Base-by-base conservation (phyloP, 192 early-diverging fungal genomes). In the Phycomyces blakesleeanus region DNA sequence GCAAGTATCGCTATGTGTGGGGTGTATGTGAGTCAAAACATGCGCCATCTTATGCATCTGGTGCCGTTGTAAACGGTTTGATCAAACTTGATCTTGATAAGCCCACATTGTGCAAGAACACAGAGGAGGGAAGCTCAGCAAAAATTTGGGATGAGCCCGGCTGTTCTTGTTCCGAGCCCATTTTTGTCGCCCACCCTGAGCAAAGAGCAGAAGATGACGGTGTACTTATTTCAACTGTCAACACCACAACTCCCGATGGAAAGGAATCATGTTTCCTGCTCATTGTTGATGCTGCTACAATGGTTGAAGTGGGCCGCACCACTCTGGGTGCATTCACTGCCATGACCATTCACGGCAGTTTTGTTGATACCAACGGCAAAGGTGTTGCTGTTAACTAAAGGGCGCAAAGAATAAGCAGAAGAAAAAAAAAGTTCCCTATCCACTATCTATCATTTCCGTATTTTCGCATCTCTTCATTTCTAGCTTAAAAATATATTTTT, bases 121-220 rank as follows among this genome's bases (percentile, higher is more conserved):
- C 55, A 11, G 60, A 62, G 11, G 24, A 66, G 24, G 26, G 27
- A 41, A 62, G 61, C 5, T 50, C 49, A 20, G 47, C 57, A 5
- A 38, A 50, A 4, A 49, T 63, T 6, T 76, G 74, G 74, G 74
- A 76, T 41, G 61, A 71, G 51, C 68, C 74, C 4, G 65, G 69
- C 1, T 71, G 68, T 21, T 63, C 55, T 21, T 76, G 74, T 55
- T 51, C 74, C 2, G 74, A 76, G 52, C 74, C 74, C 25, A 64
- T 76, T 11, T 76, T 76, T 60, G 50, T 76, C 8, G 65, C 74
- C 20, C 38, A 58, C 16, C 64, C 58, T 0, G 57, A 71, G 26
- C 64, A 18, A 10, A 71, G 54, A 15, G 40, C 21, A 22, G 74
- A 76, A 59, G 74, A 76, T 18, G 68, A 76, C 21, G 74, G 74